Evolutionary conservation across 2,329 filamentous ascomycete species (phyloP).

Genomic region (Mycogone perniciosa): DNA sequence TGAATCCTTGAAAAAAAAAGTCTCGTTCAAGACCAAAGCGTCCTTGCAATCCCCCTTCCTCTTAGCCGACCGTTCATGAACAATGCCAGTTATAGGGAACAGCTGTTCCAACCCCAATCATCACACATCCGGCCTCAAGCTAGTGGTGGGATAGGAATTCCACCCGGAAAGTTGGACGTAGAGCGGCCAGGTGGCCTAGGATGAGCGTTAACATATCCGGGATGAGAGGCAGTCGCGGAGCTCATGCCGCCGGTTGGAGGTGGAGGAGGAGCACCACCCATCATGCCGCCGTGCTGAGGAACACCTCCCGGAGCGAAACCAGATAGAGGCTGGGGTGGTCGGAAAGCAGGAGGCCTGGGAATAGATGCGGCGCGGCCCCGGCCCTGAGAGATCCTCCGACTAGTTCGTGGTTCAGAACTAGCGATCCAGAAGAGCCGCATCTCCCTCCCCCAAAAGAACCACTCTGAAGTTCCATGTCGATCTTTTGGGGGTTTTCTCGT

Average conservation of each 20-base stretch:
- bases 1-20: too few species aligned
- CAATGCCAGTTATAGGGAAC: not conserved
- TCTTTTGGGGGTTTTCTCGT: not conserved
- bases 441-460: not conserved
- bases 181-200: not conserved
- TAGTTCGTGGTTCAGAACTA: not conserved
- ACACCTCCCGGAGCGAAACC: not conserved
- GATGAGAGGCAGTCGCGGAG: not conserved
- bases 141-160: not conserved
- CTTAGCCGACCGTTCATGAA: not conserved
- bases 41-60: not conserved
- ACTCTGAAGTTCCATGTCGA: not conserved
- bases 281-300: not conserved
- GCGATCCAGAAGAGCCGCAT: conserved; percentile 5
- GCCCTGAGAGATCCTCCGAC: not conserved
- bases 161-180: not conserved
- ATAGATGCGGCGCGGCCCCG: too few species aligned
- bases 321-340: not conserved
- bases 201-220: not conserved
- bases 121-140: not conserved
- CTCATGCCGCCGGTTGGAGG: not conserved
- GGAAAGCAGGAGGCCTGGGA: not conserved
- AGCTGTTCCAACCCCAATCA: too few species aligned
- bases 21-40: too few species aligned
- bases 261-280: not conserved